Evolutionary conservation across 2,329 filamentous ascomycete genomes (phyloP).

Genomic region (Alternaria sp.): DNA sequence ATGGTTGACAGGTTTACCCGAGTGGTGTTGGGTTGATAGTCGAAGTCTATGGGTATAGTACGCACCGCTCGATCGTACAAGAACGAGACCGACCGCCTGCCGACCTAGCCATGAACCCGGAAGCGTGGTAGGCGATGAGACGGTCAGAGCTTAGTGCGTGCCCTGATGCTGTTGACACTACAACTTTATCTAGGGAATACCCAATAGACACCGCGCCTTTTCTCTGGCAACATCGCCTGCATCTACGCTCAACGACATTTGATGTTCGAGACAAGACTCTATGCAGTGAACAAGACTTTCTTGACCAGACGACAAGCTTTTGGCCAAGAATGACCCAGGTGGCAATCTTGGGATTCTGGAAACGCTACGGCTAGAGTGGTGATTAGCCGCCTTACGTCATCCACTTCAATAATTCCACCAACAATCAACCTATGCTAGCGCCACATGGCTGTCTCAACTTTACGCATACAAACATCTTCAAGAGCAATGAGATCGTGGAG

Average conservation of each 20-base stretch:
- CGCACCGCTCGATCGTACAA: neutral
- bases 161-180: neutral
- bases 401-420: neutral
- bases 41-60: neutral
- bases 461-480: neutral
- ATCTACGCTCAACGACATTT: neutral
- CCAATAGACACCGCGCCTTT: neutral
- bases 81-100: neutral
- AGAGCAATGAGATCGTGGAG: neutral
- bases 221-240: neutral
- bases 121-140: neutral
- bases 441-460: neutral
- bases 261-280: slow-evolving; percentile 1
- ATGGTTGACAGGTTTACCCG: neutral
- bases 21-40: neutral
- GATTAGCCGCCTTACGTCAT: slow-evolving; percentile 8
- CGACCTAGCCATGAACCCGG: neutral
- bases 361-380: neutral
- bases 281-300: slow-evolving; percentile 1
- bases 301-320: slow-evolving; percentile 9
- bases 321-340: slow-evolving; percentile 1
- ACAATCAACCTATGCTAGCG: neutral
- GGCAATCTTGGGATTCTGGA: neutral
- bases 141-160: neutral
- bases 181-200: neutral